Base-by-base conservation (phyloP, 179 eudicot species). In the Beta lomatogona region DNA sequence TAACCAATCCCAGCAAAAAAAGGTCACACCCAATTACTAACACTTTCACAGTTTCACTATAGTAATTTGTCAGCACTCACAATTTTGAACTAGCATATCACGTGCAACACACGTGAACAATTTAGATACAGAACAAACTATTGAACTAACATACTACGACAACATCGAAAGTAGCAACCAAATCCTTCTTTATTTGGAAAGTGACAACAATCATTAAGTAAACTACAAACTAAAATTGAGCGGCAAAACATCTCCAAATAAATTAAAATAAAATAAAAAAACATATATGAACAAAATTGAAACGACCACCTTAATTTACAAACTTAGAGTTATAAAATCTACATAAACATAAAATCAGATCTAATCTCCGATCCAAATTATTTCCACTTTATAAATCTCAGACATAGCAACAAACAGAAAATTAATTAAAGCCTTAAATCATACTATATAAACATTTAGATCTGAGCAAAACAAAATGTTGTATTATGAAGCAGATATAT, bases 41-140 rank as follows among this genome's bases (percentile, higher is more conserved):
- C 28, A 25, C 0, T 59, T 58, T 19, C 66, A 75, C 28, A 25
- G 28, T 59, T 58, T 19, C 66, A 75, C 11, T 9, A 66, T n/a
- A 21, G 22, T 64, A 46, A 13, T 67, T 67, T 78, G 52, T 66
- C 73, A 66, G 4, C 50, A 25, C 15, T 36, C 4, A 16, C 21
- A 77, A 63, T 76, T 58, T 48, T 59, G 44, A 54, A 28, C 21
- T 15, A 31, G n/a, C 21, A 41, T 22, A 46, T n/a, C 77, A 73
- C 78, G 77, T 63, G 77, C 72, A 50, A 54, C 81, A 58, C 69
- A 72, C 77, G 68, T 79, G 82, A 59, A 21, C 77, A 58, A 46
- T 25, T 31, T 4, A 31, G 25, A 74, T 5, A 74, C 52, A 74
- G 65, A 55, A 55, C 77, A 74, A 57, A 71, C 12, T n/a, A 71